Conservation (phyloP, 2,329 filamentous ascomycete genomes). For the Plectosphaerella sp. region DNA sequence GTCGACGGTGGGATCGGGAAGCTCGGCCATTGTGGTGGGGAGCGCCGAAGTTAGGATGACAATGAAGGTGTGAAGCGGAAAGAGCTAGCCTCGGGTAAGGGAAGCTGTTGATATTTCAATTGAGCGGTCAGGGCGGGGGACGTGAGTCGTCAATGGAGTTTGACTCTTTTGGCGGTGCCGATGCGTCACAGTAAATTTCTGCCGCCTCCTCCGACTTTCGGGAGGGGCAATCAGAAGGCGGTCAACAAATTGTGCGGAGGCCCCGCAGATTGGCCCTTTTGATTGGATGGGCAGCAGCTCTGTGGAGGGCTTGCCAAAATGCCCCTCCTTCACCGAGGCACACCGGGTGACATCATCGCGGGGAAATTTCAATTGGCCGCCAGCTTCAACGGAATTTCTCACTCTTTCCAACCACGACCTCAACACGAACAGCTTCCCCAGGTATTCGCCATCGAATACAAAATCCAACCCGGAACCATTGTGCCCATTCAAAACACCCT, state of each 20-base stretch:
- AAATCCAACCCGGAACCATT: too few species aligned
- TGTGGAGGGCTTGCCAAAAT: neutral
- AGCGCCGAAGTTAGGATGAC: neutral
- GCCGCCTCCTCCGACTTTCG: conserved; percentile 2
- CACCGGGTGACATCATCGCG: neutral
- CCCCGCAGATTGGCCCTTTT: neutral
- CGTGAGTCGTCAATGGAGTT: neutral
- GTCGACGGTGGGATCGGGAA: conserved; percentile 63
- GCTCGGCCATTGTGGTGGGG: conserved; percentile 2
- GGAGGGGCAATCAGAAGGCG: conserved; percentile 1
- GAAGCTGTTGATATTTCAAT: neutral
- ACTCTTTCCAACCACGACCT: too few species aligned
- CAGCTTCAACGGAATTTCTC: too few species aligned
- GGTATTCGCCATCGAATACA: too few species aligned
- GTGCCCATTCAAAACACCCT: too few species aligned
- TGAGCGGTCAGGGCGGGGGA: neutral
- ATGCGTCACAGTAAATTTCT: conserved; percentile 1
- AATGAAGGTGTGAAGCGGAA: neutral
- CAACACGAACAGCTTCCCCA: too few species aligned
- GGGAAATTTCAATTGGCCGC: too few species aligned
- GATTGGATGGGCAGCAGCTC: too few species aligned
- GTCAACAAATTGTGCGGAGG: neutral
- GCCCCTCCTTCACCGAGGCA: neutral
- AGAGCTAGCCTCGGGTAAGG: conserved; percentile 3
- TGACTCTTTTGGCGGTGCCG: neutral